These are phyloP conservation scores for Cubamyces lactineus DNA, from an alignment of 768 basidiomycete species.

Conservation along the genomic window DNA sequence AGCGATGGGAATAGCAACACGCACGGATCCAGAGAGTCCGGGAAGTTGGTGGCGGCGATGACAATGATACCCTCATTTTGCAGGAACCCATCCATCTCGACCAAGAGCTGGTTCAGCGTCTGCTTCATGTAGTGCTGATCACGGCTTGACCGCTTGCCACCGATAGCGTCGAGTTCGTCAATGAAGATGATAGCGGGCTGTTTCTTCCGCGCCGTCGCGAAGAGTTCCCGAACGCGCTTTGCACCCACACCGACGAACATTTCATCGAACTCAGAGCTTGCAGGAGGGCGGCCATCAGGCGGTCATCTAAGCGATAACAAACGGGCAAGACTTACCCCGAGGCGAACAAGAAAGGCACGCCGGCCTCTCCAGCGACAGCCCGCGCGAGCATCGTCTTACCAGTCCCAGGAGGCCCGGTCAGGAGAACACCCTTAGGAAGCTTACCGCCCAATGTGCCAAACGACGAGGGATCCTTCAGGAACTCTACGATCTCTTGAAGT, in stretches of 20 bases:
- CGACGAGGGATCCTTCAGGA: slow-evolving; percentile 88
- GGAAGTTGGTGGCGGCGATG: slow-evolving; percentile 98
- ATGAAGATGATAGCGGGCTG: slow-evolving; percentile 99
- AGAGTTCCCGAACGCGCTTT: slow-evolving; percentile 93
- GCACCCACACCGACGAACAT: slow-evolving; percentile 97
- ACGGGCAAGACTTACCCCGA: slow-evolving; percentile 62
- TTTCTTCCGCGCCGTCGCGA: slow-evolving; percentile 90
- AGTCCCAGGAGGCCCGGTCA: slow-evolving; percentile 91
- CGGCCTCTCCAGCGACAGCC: slow-evolving; percentile 97
- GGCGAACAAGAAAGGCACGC: slow-evolving; percentile 96
- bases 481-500: slow-evolving; percentile 92
- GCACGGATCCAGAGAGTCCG: slow-evolving; percentile 88
- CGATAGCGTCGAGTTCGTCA: slow-evolving; percentile 94
- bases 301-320: not conserved
- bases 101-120: slow-evolving; percentile 93
- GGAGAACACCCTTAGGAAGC: slow-evolving; percentile 89
- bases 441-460: slow-evolving; percentile 93
- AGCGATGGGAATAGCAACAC: slow-evolving; percentile 33
- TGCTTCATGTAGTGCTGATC: slow-evolving; percentile 92
- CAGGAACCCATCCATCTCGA: slow-evolving; percentile 97
- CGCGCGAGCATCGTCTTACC: slow-evolving; percentile 99
- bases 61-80: slow-evolving; percentile 94
- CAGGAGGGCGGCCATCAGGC: slow-evolving; percentile 9
- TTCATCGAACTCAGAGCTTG: slow-evolving; percentile 92
- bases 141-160: slow-evolving; percentile 81